Base-by-base conservation (phyloP, 176 grass and related monocot genomes). In the Rhynchospora breviuscula region DNA sequence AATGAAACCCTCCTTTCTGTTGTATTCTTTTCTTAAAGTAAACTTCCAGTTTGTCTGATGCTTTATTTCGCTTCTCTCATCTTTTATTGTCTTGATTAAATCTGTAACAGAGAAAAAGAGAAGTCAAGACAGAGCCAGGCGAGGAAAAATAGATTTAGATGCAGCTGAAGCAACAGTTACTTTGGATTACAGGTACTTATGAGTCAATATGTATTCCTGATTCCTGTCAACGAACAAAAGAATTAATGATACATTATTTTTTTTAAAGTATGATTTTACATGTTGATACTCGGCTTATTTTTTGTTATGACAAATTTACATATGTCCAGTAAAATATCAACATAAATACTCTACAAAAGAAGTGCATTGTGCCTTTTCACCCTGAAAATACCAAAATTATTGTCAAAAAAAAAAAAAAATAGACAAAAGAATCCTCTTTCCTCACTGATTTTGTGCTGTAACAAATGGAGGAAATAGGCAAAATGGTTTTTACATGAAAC, bases 131-230 rank as follows among this genome's bases (percentile, higher is more conserved):
- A 85, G 82, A 82, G 89, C 81, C 0, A 86, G 90, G 86, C 83
- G 97, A 46, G 89, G 93, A 63, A 96, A 96, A 87, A 99, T 96
- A 12, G 97, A 96, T 79, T 90, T 99, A 3, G 91, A 96, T 29
- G 93, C 97, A 8, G 74, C 89, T 5, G 93, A 99, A 85, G 91
- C 90, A 62, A 99, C 97, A 19, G 93, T 93, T 22, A 99, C 93
- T 71, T 83, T 90, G 61, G 91, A 99, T 83, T 93, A 93, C 66
- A 93, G 87, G 97, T 96, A 88, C 15, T 25, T 56, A 78, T 57
- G 25, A 29, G 25, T 57, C 73, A 57, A 54, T 1, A 77, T 31
- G 11, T 10, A 53, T 77, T 74, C 19, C n/a, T n/a, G n/a, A n/a
- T n/a, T n/a, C n/a, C n/a, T n/a, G n/a, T n/a, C n/a, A n/a, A n/a